Evolutionary conservation across 2,329 filamentous ascomycete genomes (phyloP).

Genomic region (Chaetoscypha palmicola): DNA sequence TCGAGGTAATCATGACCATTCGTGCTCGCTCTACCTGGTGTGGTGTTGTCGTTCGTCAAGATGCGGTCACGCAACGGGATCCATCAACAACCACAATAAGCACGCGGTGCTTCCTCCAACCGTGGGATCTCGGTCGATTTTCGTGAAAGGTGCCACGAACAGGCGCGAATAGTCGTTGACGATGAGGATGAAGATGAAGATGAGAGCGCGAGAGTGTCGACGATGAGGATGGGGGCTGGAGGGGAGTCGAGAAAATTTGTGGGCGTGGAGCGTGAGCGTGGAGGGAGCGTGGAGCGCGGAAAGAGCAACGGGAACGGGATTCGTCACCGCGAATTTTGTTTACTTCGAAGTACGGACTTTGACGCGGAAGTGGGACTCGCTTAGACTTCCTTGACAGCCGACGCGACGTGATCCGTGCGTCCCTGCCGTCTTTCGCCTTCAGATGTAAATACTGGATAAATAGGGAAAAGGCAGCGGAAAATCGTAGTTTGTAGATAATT

Average conservation of each 20-base stretch:
- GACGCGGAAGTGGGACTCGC: background rate
- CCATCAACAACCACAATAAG: constrained; percentile 1
- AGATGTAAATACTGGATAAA: too few relatives aligned
- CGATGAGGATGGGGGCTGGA: background rate
- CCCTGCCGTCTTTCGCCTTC: too few relatives aligned
- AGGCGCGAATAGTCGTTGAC: background rate
- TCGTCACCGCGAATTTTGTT: background rate
- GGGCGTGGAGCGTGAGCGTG: background rate
- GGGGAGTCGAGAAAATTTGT: background rate
- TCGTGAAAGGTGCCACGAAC: too few relatives aligned
- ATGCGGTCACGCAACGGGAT: background rate
- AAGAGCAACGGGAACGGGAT: background rate
- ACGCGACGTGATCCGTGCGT: constrained; percentile 1
- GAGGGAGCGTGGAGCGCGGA: background rate
- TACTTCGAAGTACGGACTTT: background rate
- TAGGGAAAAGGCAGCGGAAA: too few relatives aligned
- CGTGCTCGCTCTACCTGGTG: background rate
- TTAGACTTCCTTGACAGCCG: background rate
- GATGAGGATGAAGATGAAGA: background rate
- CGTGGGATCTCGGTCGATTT: too few relatives aligned
- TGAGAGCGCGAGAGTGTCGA: background rate
- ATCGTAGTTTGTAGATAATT: too few relatives aligned
- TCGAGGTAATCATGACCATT: constrained; percentile 14
- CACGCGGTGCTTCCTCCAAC: background rate
- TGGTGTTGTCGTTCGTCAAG: background rate